phyloP scores from a whole-genome alignment of 1,284 basidiomycete genomes.

The Sphaerobolus stellatus region DNA sequence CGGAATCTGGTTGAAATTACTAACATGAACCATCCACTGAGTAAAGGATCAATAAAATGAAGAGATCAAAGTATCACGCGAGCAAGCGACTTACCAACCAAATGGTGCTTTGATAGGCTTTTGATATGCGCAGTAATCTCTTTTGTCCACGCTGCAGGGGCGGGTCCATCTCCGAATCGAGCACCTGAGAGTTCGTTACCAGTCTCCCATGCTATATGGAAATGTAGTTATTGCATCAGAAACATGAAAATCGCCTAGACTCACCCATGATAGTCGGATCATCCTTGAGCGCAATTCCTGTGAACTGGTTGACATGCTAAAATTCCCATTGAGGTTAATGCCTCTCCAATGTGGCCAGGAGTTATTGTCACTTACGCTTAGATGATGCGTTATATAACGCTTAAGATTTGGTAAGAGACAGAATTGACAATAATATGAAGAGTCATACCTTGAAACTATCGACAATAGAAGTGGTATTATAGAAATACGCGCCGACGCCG shows the following conservation, averaged over 20 bases:
- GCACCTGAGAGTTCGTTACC: conserved; percentile 35
- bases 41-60: neutral
- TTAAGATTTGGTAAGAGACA: neutral
- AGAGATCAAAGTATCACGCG: neutral
- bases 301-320: conserved; percentile 26
- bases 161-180: conserved; percentile 23
- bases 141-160: conserved; percentile 32
- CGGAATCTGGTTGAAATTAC: neutral
- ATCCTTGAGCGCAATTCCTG: conserved; percentile 27
- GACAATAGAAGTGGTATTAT: conserved; percentile 24
- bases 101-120: conserved; percentile 31
- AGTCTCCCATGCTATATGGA: conserved; percentile 31
- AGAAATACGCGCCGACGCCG: conserved; percentile 27
- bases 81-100: conserved; percentile 20
- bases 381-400: conserved; percentile 24
- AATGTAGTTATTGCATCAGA: conserved; percentile 17
- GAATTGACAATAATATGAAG: neutral
- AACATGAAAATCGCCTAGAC: conserved; percentile 7
- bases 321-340: neutral
- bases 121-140: conserved; percentile 32
- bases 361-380: conserved; percentile 15
- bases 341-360: neutral
- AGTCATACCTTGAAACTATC: conserved; percentile 20
- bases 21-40: conserved; percentile 18
- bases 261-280: conserved; percentile 29